A percentile compares a stretch with the other conserved stretches of the same genome.
Evolutionary conservation across 2,329 filamentous ascomycete species (phyloP).

Genomic region (Monilinia fructigena): DNA sequence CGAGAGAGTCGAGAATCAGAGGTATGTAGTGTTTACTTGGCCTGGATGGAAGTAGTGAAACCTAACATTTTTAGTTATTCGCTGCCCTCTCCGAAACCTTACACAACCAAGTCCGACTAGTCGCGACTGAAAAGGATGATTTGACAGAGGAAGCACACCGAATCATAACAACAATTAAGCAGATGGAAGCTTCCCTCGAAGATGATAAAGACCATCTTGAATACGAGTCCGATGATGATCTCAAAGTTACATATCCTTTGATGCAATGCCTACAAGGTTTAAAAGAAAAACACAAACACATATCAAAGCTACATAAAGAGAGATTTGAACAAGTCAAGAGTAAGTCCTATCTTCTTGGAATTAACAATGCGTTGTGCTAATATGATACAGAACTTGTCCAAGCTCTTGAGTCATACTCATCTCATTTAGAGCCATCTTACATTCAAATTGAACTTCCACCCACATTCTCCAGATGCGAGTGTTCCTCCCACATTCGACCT

Average conservation of each 20-base stretch:
- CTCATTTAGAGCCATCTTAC: constrained; percentile 87
- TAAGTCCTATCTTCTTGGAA: constrained; percentile 47
- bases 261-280: constrained; percentile 74
- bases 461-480: constrained; percentile 70
- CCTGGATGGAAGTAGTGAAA: constrained; percentile 14
- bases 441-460: constrained; percentile 83
- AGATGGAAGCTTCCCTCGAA: constrained; percentile 90
- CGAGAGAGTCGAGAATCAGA: constrained; percentile 86
- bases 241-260: constrained; percentile 81
- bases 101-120: constrained; percentile 81
- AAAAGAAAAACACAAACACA: constrained; percentile 80
- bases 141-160: constrained; percentile 86
- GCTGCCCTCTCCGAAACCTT: constrained; percentile 86
- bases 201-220: constrained; percentile 66
- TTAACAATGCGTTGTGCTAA: constrained; percentile 25
- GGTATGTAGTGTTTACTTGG: constrained; percentile 52
- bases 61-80: constrained; percentile 65
- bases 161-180: constrained; percentile 80
- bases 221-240: constrained; percentile 63
- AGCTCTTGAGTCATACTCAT: constrained; percentile 93
- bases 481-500: constrained; percentile 85
- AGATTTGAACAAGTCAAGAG: constrained; percentile 95
- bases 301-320: constrained; percentile 82
- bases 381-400: constrained; percentile 74
- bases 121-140: constrained; percentile 84